Evolutionary conservation across 2,329 filamentous ascomycete species (phyloP).

Genomic region (Ophiostoma montium): DNA sequence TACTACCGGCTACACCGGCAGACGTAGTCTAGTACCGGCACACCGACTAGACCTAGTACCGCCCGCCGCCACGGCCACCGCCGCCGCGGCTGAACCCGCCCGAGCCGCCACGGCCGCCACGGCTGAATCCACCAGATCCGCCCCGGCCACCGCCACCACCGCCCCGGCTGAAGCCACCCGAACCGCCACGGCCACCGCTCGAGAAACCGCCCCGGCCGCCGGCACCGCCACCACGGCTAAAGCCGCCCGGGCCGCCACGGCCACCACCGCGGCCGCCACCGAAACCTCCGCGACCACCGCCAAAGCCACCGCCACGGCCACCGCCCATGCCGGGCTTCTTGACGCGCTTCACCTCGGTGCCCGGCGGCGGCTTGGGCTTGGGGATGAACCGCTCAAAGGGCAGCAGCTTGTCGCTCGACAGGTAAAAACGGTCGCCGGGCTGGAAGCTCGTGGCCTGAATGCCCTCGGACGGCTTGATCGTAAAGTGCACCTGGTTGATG

Average conservation of each 20-base stretch:
- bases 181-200: not conserved
- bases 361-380: slow-evolving; percentile 65
- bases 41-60: slow-evolving; percentile 9
- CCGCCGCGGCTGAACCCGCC: slow-evolving; percentile 14
- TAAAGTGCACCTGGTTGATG: slow-evolving; percentile 97
- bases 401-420: slow-evolving; percentile 84
- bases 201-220: slow-evolving; percentile 5
- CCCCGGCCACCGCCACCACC: slow-evolving; percentile 4
- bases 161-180: slow-evolving; percentile 13
- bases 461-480: slow-evolving; percentile 90
- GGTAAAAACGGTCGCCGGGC: slow-evolving; percentile 92
- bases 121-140: not conserved
- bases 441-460: slow-evolving; percentile 94
- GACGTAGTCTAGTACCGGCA: too few species aligned
- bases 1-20: not conserved
- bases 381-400: slow-evolving; percentile 93
- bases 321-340: slow-evolving; percentile 44
- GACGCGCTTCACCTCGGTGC: slow-evolving; percentile 38
- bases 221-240: slow-evolving; percentile 11
- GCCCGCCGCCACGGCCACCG: slow-evolving; percentile 18
- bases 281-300: not conserved
- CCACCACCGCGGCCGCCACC: slow-evolving; percentile 10
- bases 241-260: slow-evolving; percentile 19
- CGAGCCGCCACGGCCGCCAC: slow-evolving; percentile 14
- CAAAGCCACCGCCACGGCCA: slow-evolving; percentile 14